phyloP scores from a whole-genome alignment of 495 filamentous ascomycete genomes.

The Astrocystis sublimbata region DNA sequence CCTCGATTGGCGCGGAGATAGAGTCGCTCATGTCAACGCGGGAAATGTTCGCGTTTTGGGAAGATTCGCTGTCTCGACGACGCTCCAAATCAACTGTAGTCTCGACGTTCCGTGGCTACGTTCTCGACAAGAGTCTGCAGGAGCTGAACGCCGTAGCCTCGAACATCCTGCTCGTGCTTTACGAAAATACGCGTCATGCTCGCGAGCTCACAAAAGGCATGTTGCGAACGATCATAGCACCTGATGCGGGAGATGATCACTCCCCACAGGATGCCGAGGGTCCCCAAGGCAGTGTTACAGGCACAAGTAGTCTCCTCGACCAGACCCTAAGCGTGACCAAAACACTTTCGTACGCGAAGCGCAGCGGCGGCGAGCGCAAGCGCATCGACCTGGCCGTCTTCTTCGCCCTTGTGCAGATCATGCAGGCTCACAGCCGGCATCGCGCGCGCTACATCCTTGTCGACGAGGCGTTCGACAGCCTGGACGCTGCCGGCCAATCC shows the following conservation, averaged over 20 bases:
- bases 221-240: constrained; percentile 22
- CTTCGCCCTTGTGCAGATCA: constrained; percentile 35
- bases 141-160: constrained; percentile 33
- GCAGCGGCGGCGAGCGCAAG: constrained; percentile 38
- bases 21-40: constrained; percentile 14
- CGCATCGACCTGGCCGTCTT: constrained; percentile 39
- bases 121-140: constrained; percentile 24
- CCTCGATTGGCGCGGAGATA: constrained; percentile 7
- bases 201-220: constrained; percentile 27
- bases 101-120: constrained; percentile 27
- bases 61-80: constrained; percentile 25
- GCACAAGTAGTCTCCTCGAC: constrained; percentile 27
- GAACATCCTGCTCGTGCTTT: constrained; percentile 30
- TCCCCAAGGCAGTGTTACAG: no score
- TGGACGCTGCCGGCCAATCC: constrained; percentile 33
- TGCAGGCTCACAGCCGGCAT: constrained; percentile 28
- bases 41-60: constrained; percentile 33
- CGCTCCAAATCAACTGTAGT: constrained; percentile 14
- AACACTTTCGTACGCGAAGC: constrained; percentile 32
- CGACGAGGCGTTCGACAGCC: constrained; percentile 37
- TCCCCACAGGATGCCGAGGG: no score
- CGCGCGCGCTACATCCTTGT: constrained; percentile 36
- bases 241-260: background rate
- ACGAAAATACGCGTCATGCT: constrained; percentile 30
- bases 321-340: constrained; percentile 21